These are phyloP conservation scores for Elsinoe arachidis DNA, from an alignment of 2,329 filamentous ascomycete species.

Conservation along the genomic window DNA sequence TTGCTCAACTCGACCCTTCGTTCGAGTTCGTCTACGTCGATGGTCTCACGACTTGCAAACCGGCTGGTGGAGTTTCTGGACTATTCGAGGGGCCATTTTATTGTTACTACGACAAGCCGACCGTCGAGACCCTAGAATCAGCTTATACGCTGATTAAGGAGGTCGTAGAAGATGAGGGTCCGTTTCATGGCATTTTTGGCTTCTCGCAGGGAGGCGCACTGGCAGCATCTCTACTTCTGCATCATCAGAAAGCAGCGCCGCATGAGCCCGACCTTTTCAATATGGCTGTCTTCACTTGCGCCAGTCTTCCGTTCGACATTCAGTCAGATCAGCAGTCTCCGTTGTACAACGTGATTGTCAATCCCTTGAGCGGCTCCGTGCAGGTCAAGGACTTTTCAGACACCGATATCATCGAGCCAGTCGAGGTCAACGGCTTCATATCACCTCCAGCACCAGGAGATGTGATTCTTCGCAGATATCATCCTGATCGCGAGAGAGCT, in stretches of 20 bases:
- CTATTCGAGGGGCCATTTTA: not conserved
- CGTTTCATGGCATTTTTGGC: constrained; percentile 69
- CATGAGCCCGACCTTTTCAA: not conserved
- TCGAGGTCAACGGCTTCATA: not conserved
- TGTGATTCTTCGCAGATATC: not conserved
- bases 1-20: not conserved
- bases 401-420: not conserved
- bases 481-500: not conserved
- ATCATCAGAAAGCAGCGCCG: not conserved
- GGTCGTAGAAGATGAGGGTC: constrained; percentile 53
- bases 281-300: not conserved
- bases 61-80: not conserved
- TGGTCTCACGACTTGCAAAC: not conserved
- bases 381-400: not conserved
- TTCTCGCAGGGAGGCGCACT: constrained; percentile 74
- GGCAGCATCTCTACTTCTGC: constrained; percentile 55
- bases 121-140: not conserved
- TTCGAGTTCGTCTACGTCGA: not conserved
- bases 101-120: not conserved
- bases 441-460: not conserved
- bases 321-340: not conserved
- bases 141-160: constrained; percentile 42
- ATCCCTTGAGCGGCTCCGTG: not conserved
- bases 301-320: not conserved
- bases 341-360: not conserved